Evolutionary conservation across 176 grass and related monocot species (phyloP), one percentile per base, ranked within the genome.

Genomic region (Zea luxurians): DNA sequence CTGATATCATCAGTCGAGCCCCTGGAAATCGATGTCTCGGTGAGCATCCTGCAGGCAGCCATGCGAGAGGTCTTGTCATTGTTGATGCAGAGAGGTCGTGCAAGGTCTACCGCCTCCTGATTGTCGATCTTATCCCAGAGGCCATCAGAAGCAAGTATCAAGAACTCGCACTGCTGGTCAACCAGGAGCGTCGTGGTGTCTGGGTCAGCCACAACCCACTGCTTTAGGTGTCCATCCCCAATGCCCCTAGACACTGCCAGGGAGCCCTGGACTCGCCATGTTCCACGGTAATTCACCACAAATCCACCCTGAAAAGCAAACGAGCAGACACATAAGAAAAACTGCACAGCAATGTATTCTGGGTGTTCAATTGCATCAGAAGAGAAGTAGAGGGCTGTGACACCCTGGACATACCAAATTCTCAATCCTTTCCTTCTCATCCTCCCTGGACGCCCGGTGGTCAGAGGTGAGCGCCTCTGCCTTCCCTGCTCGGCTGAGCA

Each of bases 91-190:
- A 89, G 64, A 18, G 88, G 86, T 0, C 92, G 70, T 37, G 78
- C 84, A 18, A 91, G 77, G 83, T 93, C 86, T 3, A 99, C 82
- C 0, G 96, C 96, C 81, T 99, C 96, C 80, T 99, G 96, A 68
- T 99, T 99, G 63, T 77, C 85, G 70, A 99, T 90, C 71, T 91
- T 93, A 74, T 99, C 92, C 96, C 96, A 99, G 40, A 99, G 81
- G 13, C 96, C 96, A 48, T 99, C 96, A 5, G 96, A 96, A 37
- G 92, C 96, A 38, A 99, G 90, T 43, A 99, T 87, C 65, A 99
- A 77, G 88, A 99, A 99, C 55, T 99, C 96, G 40, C 86, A 96
- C 59, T 91, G 78, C n/a, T 73, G 60, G 45, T 88, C 80, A 6
- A 99, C 88, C 17, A 79, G 49, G 8, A 99, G 80, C 11, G 78